A percentile compares a stretch with the other conserved stretches of the same genome.
These are phyloP conservation scores for Ambrosiella xylebori DNA, from an alignment of 2,329 filamentous ascomycete species.

Conservation along the genomic window DNA sequence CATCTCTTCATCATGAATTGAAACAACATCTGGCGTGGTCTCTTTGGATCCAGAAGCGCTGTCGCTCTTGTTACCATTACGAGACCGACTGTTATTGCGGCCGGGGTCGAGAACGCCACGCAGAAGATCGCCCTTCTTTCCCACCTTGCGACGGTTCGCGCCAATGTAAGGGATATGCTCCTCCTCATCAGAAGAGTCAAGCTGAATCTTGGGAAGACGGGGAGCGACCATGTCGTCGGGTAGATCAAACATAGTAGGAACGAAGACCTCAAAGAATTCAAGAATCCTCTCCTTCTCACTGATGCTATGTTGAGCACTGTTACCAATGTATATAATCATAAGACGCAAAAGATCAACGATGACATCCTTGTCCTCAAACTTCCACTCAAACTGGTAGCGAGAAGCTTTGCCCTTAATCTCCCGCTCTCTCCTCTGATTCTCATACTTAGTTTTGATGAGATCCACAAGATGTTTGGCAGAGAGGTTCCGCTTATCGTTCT, in stretches of 20 bases:
- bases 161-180: conserved; percentile 51
- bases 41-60: conserved; percentile 72
- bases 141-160: conserved; percentile 47
- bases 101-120: conserved; percentile 70
- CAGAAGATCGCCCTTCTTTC: conserved; percentile 64
- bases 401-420: conserved; percentile 43
- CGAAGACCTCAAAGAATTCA: conserved; percentile 60
- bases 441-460: conserved; percentile 80
- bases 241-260: conserved; percentile 61
- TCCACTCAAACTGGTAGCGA: conserved; percentile 58
- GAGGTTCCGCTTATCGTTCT: conserved; percentile 77
- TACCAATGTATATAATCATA: conserved; percentile 47
- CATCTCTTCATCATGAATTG: conserved; percentile 55
- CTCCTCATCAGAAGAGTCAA: conserved; percentile 57
- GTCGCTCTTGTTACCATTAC: conserved; percentile 55
- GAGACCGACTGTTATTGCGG: conserved; percentile 51
- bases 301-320: conserved; percentile 52
- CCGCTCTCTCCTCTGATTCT: conserved; percentile 66
- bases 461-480: conserved; percentile 79
- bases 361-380: conserved; percentile 54
- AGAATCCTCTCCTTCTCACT: conserved; percentile 58
- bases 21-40: conserved; percentile 67
- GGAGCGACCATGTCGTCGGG: conserved; percentile 51
- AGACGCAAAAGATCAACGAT: conserved; percentile 44
- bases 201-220: conserved; percentile 49